Evolutionary conservation across 495 filamentous ascomycete species (phyloP).

Genomic region (Lichina pygmaea): DNA sequence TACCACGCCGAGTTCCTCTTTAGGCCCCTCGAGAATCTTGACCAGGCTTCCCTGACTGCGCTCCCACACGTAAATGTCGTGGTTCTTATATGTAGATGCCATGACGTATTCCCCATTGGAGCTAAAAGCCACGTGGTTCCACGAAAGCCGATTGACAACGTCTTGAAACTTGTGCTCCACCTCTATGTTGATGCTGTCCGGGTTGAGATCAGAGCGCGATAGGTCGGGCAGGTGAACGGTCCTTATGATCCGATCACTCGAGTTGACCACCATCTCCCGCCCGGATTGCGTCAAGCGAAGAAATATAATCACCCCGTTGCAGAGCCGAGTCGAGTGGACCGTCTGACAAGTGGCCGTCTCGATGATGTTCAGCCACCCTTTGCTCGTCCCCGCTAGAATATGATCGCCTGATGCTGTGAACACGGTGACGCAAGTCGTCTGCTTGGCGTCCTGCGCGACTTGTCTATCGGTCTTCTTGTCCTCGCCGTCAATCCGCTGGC

Average conservation of each 20-base stretch:
- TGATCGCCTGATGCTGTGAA: slow-evolving; percentile 68
- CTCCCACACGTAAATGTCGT: slow-evolving; percentile 98
- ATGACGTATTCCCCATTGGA: slow-evolving; percentile 79
- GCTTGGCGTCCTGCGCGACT: slow-evolving; percentile 72
- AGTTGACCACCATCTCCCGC: slow-evolving; percentile 64
- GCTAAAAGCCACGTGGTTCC: slow-evolving; percentile 90
- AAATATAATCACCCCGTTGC: slow-evolving; percentile 67
- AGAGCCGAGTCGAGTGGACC: slow-evolving; percentile 66
- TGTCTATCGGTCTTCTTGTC: slow-evolving; percentile 57
- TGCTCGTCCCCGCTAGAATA: slow-evolving; percentile 73
- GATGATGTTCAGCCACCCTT: slow-evolving; percentile 89
- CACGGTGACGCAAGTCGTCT: slow-evolving; percentile 70
- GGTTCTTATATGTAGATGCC: slow-evolving; percentile 86
- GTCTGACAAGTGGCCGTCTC: slow-evolving; percentile 48
- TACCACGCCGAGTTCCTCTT: slow-evolving; percentile 79
- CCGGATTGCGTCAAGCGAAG: slow-evolving; percentile 63
- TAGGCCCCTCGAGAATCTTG: slow-evolving; percentile 84
- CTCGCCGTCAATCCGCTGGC: slow-evolving; percentile 25
- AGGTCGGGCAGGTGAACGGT: slow-evolving; percentile 55
- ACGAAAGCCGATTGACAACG: slow-evolving; percentile 75
- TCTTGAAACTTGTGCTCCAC: slow-evolving; percentile 98
- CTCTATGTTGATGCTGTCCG: slow-evolving; percentile 52
- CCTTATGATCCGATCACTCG: slow-evolving; percentile 73
- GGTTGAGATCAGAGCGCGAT: slow-evolving; percentile 24
- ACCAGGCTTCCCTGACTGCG: slow-evolving; percentile 75